phyloP scores from a whole-genome alignment of 495 filamentous ascomycete genomes.

The Penicillium salamii region DNA sequence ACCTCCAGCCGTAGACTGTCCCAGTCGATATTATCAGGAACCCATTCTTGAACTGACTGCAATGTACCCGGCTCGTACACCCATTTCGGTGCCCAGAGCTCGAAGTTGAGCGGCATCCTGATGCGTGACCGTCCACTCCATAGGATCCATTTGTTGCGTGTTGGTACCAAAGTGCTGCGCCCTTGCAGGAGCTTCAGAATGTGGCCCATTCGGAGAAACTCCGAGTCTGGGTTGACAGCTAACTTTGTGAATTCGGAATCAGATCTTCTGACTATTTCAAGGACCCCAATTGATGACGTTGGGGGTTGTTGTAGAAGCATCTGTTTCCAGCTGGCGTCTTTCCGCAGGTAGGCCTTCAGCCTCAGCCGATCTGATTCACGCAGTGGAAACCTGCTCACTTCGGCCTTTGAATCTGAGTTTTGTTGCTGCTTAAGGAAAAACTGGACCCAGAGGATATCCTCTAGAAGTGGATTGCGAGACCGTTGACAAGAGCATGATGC shows the following conservation, averaged over 20 bases:
- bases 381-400: conserved; percentile 7
- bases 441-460: conserved; percentile 8
- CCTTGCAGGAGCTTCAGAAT: conserved; percentile 1
- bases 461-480: conserved; percentile 4
- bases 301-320: conserved; percentile 11
- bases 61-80: conserved; percentile 1
- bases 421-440: conserved; percentile 8
- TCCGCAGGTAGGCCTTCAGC: neutral
- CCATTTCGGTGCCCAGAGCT: conserved; percentile 5
- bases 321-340: conserved; percentile 11
- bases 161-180: conserved; percentile 5
- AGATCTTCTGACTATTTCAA: conserved; percentile 7
- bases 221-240: neutral
- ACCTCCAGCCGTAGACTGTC: conserved; percentile 9
- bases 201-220: conserved; percentile 3
- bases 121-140: conserved; percentile 7
- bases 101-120: conserved; percentile 3
- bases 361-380: neutral
- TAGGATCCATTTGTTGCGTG: conserved; percentile 7
- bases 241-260: conserved; percentile 7
- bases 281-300: conserved; percentile 4
- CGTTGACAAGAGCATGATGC: neutral
- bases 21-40: conserved; percentile 7
- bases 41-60: neutral
- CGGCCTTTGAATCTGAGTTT: neutral